phyloP scores from a whole-genome alignment of 2,329 filamentous ascomycete genomes.

The Spiromastix sp. region DNA sequence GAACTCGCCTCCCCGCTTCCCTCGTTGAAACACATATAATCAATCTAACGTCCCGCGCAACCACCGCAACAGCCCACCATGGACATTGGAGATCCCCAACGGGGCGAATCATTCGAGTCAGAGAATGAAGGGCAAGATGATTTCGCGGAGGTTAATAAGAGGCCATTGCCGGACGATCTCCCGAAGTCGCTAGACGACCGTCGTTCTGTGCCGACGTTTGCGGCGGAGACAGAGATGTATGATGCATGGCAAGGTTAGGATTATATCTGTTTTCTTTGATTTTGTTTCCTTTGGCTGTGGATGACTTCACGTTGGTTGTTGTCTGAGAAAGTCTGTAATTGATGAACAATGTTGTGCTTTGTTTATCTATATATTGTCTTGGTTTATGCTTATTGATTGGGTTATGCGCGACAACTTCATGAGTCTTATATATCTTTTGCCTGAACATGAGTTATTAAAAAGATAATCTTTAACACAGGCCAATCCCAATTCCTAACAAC shows the following conservation, averaged over 20 bases:
- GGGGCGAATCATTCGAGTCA: slow-evolving; percentile 14
- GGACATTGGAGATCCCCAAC: slow-evolving; percentile 24
- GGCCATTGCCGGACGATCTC: slow-evolving; percentile 66
- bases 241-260: slow-evolving; percentile 90
- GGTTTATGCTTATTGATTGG: not conserved
- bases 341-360: no score
- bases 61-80: no score
- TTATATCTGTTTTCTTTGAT: slow-evolving; percentile 19
- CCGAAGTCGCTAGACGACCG: slow-evolving; percentile 89
- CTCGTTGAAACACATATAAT: no score
- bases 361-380: not conserved
- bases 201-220: slow-evolving; percentile 54
- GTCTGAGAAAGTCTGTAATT: no score
- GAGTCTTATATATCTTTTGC: not conserved
- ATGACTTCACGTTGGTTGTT: no score
- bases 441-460: no score
- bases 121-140: slow-evolving; percentile 2
- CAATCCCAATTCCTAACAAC: slow-evolving; percentile 92
- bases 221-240: slow-evolving; percentile 90
- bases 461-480: slow-evolving; percentile 56
- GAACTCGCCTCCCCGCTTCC: no score
- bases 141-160: slow-evolving; percentile 15
- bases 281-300: not conserved
- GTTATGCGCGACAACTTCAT: not conserved
- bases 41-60: no score